Evolutionary conservation across 140 eudicot species (phyloP), one percentile per base, ranked within the genome.

Genomic region (Anethum foeniculum): DNA sequence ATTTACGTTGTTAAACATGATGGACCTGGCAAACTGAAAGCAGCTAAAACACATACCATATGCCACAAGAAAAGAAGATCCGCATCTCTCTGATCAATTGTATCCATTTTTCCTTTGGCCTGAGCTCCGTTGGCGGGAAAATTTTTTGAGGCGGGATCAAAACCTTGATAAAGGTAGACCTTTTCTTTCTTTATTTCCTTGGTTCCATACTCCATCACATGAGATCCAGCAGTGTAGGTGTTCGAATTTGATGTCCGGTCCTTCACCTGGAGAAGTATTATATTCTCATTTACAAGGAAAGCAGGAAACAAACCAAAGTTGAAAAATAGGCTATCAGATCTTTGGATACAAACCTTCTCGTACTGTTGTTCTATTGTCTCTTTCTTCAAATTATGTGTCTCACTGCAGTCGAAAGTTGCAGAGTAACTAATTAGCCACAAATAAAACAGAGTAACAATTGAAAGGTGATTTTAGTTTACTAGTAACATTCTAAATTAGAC

Each of bases 121-220:
- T 67, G 79, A 68, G 80, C 43, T 6, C 8, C 62, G 34, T 94
- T 92, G 0, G 84, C 77, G 0, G 98, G 97, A 25, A 91, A 80
- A 82, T 90, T 94, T 62, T 46, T 79, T 1, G 93, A 77, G 15
- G 89, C 87, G 0, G 98, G 98, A 86, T 94, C 86, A 67, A 83
- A 94, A 44, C 98, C 98, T 84, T 86, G 98, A 83, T 88, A 94
- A 39, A 91, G 76, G 54, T 85, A 89, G 18, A 94, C 82, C 84
- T 86, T 86, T 84, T 94, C 97, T 0, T 89, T 81, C 77, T 94
- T 91, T 41, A 93, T 82, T 56, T 73, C 80, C 79, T 81, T 88
- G 65, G 72, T 87, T 13, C 98, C 98, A 79, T 91, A 94, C 71
- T 94, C 97, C 97, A 90, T 94, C 60, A 94, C 98, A 87, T 94